Conservation (phyloP, 225 moss, liverwort and hornwort genomes). For the Neckera pumila region DNA sequence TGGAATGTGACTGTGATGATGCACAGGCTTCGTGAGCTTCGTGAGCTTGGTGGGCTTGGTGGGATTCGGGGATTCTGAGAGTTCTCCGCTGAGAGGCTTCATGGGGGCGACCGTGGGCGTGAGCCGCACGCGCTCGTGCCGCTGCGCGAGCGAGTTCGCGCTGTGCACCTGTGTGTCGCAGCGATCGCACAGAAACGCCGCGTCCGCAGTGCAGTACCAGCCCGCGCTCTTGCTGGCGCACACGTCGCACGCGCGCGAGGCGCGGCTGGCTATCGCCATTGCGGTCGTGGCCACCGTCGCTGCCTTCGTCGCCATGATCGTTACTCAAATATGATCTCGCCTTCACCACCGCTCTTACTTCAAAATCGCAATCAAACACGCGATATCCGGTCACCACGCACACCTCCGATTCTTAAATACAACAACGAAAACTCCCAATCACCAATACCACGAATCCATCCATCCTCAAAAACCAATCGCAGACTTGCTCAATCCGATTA, state of each 20-base stretch:
- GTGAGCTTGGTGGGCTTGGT: background rate
- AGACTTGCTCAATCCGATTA: background rate
- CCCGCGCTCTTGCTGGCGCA: conserved; percentile 48
- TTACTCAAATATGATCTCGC: background rate
- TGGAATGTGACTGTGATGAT: background rate
- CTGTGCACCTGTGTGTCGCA: conserved; percentile 77
- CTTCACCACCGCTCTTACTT: background rate
- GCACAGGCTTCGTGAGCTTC: background rate
- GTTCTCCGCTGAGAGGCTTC: conserved; percentile 1
- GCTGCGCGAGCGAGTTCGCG: conserved; percentile 69
- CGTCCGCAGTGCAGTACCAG: conserved; percentile 83
- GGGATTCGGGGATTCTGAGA: background rate
- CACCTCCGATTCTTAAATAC: background rate
- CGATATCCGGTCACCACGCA: background rate
- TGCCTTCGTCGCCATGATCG: conserved; percentile 24
- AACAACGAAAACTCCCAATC: background rate
- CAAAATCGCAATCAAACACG: background rate
- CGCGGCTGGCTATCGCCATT: conserved; percentile 65
- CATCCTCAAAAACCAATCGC: background rate
- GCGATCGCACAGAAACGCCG: conserved; percentile 69
- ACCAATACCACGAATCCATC: background rate
- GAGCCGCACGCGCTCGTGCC: conserved; percentile 70
- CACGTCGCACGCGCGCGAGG: conserved; percentile 66
- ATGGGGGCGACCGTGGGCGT: conserved; percentile 33
- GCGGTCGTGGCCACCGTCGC: conserved; percentile 20